These are phyloP conservation scores for Hygrophoropsis aurantiaca DNA, from an alignment of 768 basidiomycete species.

Conservation along the genomic window DNA sequence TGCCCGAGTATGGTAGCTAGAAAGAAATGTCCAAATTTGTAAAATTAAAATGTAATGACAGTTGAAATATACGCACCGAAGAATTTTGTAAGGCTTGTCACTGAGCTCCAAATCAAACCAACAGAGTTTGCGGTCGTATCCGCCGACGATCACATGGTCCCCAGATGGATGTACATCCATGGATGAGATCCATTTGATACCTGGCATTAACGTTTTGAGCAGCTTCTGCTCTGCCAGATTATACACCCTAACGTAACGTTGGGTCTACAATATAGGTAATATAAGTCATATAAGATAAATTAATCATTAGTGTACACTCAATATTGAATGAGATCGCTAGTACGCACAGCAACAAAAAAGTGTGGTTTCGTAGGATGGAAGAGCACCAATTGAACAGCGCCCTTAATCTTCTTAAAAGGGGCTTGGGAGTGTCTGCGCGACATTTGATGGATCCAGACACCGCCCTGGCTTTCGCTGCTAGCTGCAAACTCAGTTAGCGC, in stretches of 20 bases:
- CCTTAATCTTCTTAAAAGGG: constrained; percentile 95
- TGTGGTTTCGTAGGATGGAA: constrained; percentile 95
- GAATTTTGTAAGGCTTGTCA: constrained; percentile 94
- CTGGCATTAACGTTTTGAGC: constrained; percentile 91
- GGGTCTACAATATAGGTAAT: constrained; percentile 59
- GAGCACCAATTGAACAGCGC: constrained; percentile 82
- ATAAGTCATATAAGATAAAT: constrained; percentile 10
- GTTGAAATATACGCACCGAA: constrained; percentile 57
- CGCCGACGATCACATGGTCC: constrained; percentile 95
- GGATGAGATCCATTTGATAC: constrained; percentile 95
- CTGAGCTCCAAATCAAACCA: constrained; percentile 99
- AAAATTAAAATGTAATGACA: not conserved
- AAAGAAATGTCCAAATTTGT: constrained; percentile 11
- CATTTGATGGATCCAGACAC: constrained; percentile 95
- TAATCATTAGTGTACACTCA: not conserved
- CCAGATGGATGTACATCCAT: constrained; percentile 97
- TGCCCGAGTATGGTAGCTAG: constrained; percentile 89
- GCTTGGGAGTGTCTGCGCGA: constrained; percentile 94
- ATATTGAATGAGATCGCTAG: constrained; percentile 4
- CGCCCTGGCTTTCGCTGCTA: constrained; percentile 67
- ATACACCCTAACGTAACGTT: constrained; percentile 94
- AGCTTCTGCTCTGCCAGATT: constrained; percentile 93
- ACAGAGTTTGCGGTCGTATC: constrained; percentile 95
- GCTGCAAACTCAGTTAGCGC: constrained; percentile 36
- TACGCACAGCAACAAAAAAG: constrained; percentile 94